Conservation (phyloP, 2,329 filamentous ascomycete genomes). For the Ceratocystis cubensis region DNA sequence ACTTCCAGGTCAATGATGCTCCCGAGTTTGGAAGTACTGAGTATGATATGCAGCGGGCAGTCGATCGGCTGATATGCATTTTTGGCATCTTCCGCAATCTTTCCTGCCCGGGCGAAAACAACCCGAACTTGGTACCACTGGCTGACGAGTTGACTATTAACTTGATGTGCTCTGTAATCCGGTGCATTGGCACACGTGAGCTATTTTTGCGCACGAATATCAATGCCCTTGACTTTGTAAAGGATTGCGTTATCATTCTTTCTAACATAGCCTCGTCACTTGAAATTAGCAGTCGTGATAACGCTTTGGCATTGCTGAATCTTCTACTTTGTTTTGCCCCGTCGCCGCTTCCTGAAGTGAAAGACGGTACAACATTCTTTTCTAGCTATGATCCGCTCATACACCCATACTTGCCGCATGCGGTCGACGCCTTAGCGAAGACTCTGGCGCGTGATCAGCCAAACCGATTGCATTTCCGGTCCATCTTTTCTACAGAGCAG, state of each 20-base stretch:
- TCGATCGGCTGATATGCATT: conserved; percentile 77
- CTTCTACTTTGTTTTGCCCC: conserved; percentile 88
- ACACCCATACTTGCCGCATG: conserved; percentile 79
- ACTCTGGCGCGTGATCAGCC: conserved; percentile 86
- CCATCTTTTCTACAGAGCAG: conserved; percentile 65
- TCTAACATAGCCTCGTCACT: conserved; percentile 77
- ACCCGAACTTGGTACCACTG: conserved; percentile 58
- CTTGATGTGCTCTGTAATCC: conserved; percentile 70
- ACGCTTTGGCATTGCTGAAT: conserved; percentile 73
- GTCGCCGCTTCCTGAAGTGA: conserved; percentile 49
- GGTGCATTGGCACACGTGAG: conserved; percentile 77
- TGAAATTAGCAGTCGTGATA: conserved; percentile 72
- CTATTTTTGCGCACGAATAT: conserved; percentile 69
- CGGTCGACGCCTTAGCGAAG: conserved; percentile 83
- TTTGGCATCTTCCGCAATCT: conserved; percentile 87
- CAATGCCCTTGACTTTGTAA: conserved; percentile 94
- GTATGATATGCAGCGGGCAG: conserved; percentile 74
- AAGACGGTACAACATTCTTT: conserved; percentile 54
- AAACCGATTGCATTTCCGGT: conserved; percentile 72
- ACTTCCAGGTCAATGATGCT: conserved; percentile 57
- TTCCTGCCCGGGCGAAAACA: conserved; percentile 56
- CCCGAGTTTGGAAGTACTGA: conserved; percentile 61
- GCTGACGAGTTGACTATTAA: conserved; percentile 68
- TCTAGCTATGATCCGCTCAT: conserved; percentile 65
- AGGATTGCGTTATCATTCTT: conserved; percentile 77